Conservation (phyloP, 78 protist species). For the Salpingoeca rosetta region DNA sequence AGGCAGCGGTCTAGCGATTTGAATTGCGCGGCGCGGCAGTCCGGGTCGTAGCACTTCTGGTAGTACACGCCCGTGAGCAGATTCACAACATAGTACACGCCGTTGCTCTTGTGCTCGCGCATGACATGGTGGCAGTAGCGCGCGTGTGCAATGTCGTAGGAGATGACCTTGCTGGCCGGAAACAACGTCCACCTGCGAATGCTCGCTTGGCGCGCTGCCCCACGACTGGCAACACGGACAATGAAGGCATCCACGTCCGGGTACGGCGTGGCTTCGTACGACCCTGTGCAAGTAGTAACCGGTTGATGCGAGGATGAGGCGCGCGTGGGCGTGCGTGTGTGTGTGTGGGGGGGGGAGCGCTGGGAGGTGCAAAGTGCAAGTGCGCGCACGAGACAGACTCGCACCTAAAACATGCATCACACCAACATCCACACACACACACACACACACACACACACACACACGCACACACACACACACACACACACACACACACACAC, state of each 20-base stretch:
- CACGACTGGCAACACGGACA: background rate
- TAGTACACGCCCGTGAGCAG: background rate
- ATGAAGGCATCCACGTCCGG: background rate
- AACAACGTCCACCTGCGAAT: background rate
- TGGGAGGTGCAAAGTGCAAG: background rate
- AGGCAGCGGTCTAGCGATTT: too few relatives aligned
- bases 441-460: too few relatives aligned
- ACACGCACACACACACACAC: too few relatives aligned
- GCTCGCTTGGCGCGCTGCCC: background rate
- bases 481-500: too few relatives aligned
- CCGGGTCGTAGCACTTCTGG: conserved; percentile 11
- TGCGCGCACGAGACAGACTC: too few relatives aligned
- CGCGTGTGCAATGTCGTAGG: background rate
- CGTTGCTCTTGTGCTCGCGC: conserved; percentile 4
- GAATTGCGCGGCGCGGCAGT: conserved; percentile 10
- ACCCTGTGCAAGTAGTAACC: too few relatives aligned
- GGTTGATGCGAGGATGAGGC: too few relatives aligned
- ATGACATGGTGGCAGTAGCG: background rate
- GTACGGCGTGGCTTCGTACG: background rate
- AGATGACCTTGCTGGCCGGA: background rate
- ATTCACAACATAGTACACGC: background rate
- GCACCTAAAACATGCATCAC: too few relatives aligned
- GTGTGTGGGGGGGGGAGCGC: background rate
- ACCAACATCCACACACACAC: too few relatives aligned
- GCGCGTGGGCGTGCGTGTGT: background rate